A percentile compares a stretch with the other conserved stretches of the same genome.
These are phyloP conservation scores for Nigrograna mackinnonii DNA, from an alignment of 2,329 filamentous ascomycete genomes.

Conservation along the genomic window DNA sequence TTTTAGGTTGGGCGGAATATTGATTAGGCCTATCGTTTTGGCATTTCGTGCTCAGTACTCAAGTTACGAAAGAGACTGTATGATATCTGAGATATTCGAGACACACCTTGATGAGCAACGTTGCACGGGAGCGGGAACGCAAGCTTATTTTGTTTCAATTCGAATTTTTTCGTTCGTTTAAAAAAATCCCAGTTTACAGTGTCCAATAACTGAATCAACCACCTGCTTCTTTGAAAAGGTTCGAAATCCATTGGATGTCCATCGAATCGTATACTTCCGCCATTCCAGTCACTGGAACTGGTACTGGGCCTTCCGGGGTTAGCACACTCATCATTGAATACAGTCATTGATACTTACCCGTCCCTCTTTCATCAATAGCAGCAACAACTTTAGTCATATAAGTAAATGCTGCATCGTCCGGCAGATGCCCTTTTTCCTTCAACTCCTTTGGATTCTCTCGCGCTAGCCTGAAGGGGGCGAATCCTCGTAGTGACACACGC, in stretches of 20 bases:
- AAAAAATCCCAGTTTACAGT: too few species aligned
- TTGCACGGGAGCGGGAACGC: too few species aligned
- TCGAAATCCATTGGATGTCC: slow-evolving; percentile 35
- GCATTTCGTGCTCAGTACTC: too few species aligned
- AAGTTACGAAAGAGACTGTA: too few species aligned
- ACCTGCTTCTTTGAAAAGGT: slow-evolving; percentile 36
- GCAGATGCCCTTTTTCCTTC: slow-evolving; percentile 27
- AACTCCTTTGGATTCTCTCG: slow-evolving; percentile 39
- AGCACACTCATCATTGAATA: not conserved
- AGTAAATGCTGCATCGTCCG: slow-evolving; percentile 32
- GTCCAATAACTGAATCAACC: too few species aligned
- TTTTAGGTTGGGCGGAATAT: not conserved
- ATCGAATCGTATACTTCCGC: slow-evolving; percentile 25
- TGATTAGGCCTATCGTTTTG: too few species aligned
- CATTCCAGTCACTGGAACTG: slow-evolving; percentile 30
- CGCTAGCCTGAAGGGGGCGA: slow-evolving; percentile 35
- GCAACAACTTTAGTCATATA: slow-evolving; percentile 30
- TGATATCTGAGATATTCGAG: too few species aligned
- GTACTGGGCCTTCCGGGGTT: not conserved
- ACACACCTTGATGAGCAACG: too few species aligned
- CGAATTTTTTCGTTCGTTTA: too few species aligned
- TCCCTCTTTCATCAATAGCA: slow-evolving; percentile 26
- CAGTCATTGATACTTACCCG: slow-evolving; percentile 28
- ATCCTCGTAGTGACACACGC: slow-evolving; percentile 33
- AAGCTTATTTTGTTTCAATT: too few species aligned